Conservation (phyloP, 164 flowering plant genomes). For the Dillenia turbinata region DNA sequence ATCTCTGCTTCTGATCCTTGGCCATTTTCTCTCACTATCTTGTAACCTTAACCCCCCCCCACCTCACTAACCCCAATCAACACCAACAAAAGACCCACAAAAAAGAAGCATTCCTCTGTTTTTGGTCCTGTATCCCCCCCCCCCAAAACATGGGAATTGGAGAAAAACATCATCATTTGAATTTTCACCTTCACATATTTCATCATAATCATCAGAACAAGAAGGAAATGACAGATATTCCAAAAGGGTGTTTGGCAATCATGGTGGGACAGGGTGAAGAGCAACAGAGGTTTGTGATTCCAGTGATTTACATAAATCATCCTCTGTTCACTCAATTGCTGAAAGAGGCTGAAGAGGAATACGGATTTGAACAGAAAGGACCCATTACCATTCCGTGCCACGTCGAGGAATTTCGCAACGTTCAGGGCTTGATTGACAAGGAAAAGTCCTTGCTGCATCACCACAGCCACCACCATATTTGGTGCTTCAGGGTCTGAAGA, state of each 20-base stretch:
- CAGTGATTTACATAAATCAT: slow-evolving; percentile 56
- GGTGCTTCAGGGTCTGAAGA: slow-evolving; percentile 33
- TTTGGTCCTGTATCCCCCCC: slow-evolving; percentile 1
- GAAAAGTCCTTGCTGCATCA: slow-evolving; percentile 19
- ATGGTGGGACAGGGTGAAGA: slow-evolving; percentile 48
- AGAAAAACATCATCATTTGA: slow-evolving; percentile 27
- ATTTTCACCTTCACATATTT: slow-evolving; percentile 25
- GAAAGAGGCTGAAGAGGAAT: slow-evolving; percentile 61
- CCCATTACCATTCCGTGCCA: slow-evolving; percentile 58
- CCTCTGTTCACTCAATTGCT: slow-evolving; percentile 47
- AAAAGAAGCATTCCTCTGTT: too few species aligned
- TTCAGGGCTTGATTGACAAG: slow-evolving; percentile 39
- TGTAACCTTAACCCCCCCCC: neutral
- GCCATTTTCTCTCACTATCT: slow-evolving; percentile 45
- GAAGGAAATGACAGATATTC: slow-evolving; percentile 21
- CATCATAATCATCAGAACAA: slow-evolving; percentile 22
- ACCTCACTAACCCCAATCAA: too few species aligned
- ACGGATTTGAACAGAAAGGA: slow-evolving; percentile 51
- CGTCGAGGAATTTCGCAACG: slow-evolving; percentile 44
- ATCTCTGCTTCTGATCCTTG: slow-evolving; percentile 59
- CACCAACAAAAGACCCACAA: too few species aligned
- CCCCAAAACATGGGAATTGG: slow-evolving; percentile 19
- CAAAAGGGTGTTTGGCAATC: slow-evolving; percentile 47
- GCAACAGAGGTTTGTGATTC: slow-evolving; percentile 51
- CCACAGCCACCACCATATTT: slow-evolving; percentile 26